Percentiles rank a stretch among this genome's conserved stretches.
Evolutionary conservation across 23 red algal genomes (phyloP).

Genomic region (Gracilaria gracilis): DNA sequence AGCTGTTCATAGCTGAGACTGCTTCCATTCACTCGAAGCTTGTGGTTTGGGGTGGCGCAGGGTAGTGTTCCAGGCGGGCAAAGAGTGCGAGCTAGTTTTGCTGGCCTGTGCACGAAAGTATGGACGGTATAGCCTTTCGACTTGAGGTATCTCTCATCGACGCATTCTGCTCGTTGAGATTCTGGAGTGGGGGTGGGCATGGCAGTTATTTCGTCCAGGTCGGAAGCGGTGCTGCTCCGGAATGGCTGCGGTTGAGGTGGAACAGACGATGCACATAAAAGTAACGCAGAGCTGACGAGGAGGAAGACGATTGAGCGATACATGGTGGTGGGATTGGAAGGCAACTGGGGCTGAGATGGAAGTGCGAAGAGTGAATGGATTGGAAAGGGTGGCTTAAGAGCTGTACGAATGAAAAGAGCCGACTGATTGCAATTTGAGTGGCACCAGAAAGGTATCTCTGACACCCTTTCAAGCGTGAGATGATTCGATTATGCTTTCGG

Average conservation of each 20-base stretch:
- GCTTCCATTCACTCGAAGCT: slow-evolving; percentile 9
- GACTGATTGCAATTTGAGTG: neutral
- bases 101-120: slow-evolving; percentile 14
- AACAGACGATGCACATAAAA: neutral
- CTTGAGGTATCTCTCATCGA: slow-evolving; percentile 21
- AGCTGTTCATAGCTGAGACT: slow-evolving; percentile 40
- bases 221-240: neutral
- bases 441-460: neutral
- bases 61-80: slow-evolving; percentile 41
- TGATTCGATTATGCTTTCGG: neutral
- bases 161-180: neutral
- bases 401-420: neutral
- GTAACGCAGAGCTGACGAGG: neutral
- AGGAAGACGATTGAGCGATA: neutral
- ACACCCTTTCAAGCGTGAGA: neutral
- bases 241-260: neutral
- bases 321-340: neutral
- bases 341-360: neutral
- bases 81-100: neutral
- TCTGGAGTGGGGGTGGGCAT: slow-evolving; percentile 1
- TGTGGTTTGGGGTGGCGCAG: slow-evolving; percentile 47
- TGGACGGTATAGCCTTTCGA: neutral
- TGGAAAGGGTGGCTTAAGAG: neutral
- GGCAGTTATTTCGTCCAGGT: neutral
- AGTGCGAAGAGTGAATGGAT: neutral